phyloP scores from a whole-genome alignment of 2,329 filamentous ascomycete genomes.

The Aspergillus tanneri region DNA sequence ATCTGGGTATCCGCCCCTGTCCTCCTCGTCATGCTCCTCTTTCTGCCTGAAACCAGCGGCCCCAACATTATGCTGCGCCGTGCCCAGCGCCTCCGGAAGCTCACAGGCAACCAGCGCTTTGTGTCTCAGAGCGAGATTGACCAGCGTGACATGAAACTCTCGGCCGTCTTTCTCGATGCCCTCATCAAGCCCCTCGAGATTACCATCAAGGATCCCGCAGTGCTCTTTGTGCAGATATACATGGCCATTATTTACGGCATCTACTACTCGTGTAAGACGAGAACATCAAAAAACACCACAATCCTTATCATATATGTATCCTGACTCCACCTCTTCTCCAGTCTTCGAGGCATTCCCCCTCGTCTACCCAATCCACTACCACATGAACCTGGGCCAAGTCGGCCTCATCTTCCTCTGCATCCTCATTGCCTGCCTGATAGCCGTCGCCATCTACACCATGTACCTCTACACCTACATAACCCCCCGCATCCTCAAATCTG shows the following conservation, averaged over 20 bases:
- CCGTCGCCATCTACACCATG: slow-evolving; percentile 49
- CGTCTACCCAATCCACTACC: slow-evolving; percentile 59
- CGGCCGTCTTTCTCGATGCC: slow-evolving; percentile 38
- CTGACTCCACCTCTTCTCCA: too few species aligned
- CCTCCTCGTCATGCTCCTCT: slow-evolving; percentile 49
- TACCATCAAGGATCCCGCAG: slow-evolving; percentile 61
- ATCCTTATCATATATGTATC: too few species aligned
- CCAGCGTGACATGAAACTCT: slow-evolving; percentile 33
- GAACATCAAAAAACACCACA: too few species aligned
- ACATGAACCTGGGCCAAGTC: slow-evolving; percentile 57
- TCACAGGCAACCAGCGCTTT: slow-evolving; percentile 54
- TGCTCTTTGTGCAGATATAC: slow-evolving; percentile 62
- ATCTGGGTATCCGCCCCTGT: slow-evolving; percentile 40
- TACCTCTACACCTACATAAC: slow-evolving; percentile 55
- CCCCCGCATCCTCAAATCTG: slow-evolving; percentile 49
- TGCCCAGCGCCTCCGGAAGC: slow-evolving; percentile 51
- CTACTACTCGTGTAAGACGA: too few species aligned
- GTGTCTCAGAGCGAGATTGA: slow-evolving; percentile 61
- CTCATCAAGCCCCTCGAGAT: slow-evolving; percentile 63
- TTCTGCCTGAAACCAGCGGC: slow-evolving; percentile 59
- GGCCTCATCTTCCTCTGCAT: slow-evolving; percentile 61
- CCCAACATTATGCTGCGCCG: slow-evolving; percentile 54
- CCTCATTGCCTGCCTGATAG: slow-evolving; percentile 55
- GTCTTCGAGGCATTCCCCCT: slow-evolving; percentile 67
- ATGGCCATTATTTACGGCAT: slow-evolving; percentile 56